Base-by-base conservation (phyloP, 139 green algal genomes). In the Coccomyxa sp. region DNA sequence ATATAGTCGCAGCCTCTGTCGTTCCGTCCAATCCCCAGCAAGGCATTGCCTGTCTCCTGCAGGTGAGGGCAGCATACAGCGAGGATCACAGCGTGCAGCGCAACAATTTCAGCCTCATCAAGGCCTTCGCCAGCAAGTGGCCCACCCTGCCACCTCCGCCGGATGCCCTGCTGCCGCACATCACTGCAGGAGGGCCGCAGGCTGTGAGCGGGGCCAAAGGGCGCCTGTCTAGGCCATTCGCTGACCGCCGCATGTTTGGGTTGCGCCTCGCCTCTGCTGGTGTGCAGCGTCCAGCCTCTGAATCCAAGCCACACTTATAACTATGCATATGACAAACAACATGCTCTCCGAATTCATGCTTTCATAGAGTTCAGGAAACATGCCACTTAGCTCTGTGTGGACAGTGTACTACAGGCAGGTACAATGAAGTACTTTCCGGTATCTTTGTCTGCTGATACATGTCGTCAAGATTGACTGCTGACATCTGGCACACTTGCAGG, bases 21-120 rank as follows among this genome's bases (percentile, higher is more conserved):
- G n/a, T n/a, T n/a, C n/a, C n/a, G n/a, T n/a, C n/a, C n/a, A n/a
- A n/a, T n/a, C n/a, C n/a, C n/a, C n/a, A n/a, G n/a, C n/a, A n/a
- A n/a, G n/a, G n/a, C n/a, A n/a, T n/a, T n/a, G n/a, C n/a, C n/a
- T n/a, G n/a, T n/a, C n/a, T n/a, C 50, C 27, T 41, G 37, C 55
- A 82, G 78, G 72, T 78, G 7, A 68, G 29, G 54, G 78, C 78
- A 31, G 72, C 78, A 5, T 78, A 55, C 38, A 40, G 40, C 38
- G 35, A 39, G 0, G n/a, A 74, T 22, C 29, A 72, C 34, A 31
- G 8, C 6, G 68, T 82, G 22, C 35, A 39, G 29, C 44, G 54
- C 73, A 83, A 83, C 79, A 83, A 79, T 34, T 83, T 83, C 73
- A 76, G 40, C 34, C 41, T 83, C 33, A 54, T 83, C 79, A 83